These are phyloP conservation scores for Rhododendron henanense DNA, from an alignment of 148 eudicot genomes.

Conservation along the genomic window DNA sequence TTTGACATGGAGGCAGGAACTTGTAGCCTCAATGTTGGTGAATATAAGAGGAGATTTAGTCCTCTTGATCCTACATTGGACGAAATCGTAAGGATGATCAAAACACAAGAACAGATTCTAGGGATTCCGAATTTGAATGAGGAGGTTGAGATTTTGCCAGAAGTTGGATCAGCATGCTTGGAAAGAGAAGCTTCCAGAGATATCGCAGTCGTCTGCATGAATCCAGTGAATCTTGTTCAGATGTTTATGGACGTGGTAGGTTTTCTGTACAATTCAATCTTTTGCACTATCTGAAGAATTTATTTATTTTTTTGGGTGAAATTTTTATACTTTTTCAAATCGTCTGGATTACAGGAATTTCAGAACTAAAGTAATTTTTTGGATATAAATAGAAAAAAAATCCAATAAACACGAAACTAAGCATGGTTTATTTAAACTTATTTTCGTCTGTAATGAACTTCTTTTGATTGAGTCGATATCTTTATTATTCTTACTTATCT, in stretches of 20 bases:
- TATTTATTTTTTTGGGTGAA: not conserved
- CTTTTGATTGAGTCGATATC: too few species aligned
- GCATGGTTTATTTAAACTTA: not conserved
- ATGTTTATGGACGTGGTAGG: slow-evolving; percentile 61
- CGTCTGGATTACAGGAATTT: not conserved
- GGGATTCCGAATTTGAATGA: slow-evolving; percentile 19
- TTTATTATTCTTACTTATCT: too few species aligned
- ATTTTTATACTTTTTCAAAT: not conserved
- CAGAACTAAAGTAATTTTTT: too few species aligned
- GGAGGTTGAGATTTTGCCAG: not conserved
- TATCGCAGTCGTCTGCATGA: slow-evolving; percentile 23
- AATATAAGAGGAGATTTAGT: slow-evolving; percentile 40
- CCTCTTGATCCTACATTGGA: slow-evolving; percentile 47
- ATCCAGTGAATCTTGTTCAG: slow-evolving; percentile 36
- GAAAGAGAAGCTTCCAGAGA: slow-evolving; percentile 37
- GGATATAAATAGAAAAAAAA: too few species aligned
- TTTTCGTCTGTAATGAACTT: too few species aligned
- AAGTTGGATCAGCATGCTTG: not conserved
- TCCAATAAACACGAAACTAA: not conserved
- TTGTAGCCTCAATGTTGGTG: slow-evolving; percentile 32
- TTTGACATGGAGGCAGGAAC: slow-evolving; percentile 28
- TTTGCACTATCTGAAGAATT: not conserved
- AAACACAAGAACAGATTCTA: slow-evolving; percentile 25
- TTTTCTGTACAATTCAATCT: not conserved
- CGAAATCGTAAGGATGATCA: slow-evolving; percentile 34